Evolutionary conservation across 2,329 filamentous ascomycete species (phyloP), one percentile per base, ranked within the genome.

Genomic region (Diaporthe sp.): DNA sequence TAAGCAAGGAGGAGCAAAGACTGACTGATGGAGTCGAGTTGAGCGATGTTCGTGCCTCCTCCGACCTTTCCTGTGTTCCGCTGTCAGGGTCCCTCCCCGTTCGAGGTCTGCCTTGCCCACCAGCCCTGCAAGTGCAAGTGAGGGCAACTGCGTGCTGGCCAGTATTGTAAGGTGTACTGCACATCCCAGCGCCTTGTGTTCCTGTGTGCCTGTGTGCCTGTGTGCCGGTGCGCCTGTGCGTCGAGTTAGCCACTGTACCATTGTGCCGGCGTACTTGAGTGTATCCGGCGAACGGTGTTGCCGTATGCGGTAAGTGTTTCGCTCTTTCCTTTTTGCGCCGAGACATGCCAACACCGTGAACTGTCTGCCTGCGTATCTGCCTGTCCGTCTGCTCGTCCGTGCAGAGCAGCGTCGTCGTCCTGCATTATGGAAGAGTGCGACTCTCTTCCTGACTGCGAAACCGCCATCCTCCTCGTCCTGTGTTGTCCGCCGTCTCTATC

Each of bases 301-400:
- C 65, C 49, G 10, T 12, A 70, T 70, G 5, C 65, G 65, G 65
- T 12, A 70, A 70, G 49, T 55, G 65, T 55, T 70, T 70, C 65
- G 65, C 49, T 70, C 49, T 70, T 42, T 55, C 49, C 65, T 55
- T 68, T 70, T 55, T 25, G 47, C n/a, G 22, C 65, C 47, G n/a
- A 55, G 34, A 70, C 65, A 49, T 65, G 42, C 61, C 61, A 25
- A n/a, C 20, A 53, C 17, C 8, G 61, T 34, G 17, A 65, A 31
- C 39, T 28, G 60, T 22, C 15, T 65, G 60, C 17, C n/a, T 47
- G 39, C 17, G 25, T 31, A 17, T 10, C 60, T 63, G 37, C 12
- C 22, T 25, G 58, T 12, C 58, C 25, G n/a, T n/a, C 37, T 34
- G 6, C 7, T 25, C 25, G 58, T 63, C 60, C 60, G 60, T 63